Percentiles rank a stretch among this genome's conserved stretches.
phyloP scores from a whole-genome alignment of 495 filamentous ascomycete genomes.

The Daldinia loculata region DNA sequence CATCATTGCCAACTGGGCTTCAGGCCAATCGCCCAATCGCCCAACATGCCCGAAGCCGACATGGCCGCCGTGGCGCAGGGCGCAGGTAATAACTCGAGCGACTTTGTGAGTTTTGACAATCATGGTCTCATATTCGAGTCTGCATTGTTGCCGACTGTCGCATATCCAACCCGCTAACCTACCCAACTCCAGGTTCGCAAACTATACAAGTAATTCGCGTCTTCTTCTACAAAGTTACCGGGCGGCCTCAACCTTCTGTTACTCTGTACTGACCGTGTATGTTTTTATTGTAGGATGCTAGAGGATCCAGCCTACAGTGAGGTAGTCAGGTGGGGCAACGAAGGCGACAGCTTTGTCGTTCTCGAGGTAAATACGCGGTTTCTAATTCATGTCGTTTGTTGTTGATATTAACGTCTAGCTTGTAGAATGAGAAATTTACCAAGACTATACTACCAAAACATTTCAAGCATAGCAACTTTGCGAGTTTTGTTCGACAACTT shows the following conservation, averaged over 20 bases:
- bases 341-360: conserved; percentile 96
- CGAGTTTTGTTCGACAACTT: conserved; percentile 96
- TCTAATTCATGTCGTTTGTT: conserved; percentile 2
- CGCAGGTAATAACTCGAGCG: conserved; percentile 58
- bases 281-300: conserved; percentile 76
- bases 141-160: conserved; percentile 30
- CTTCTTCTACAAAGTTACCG: conserved; percentile 2
- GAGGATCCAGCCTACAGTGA: conserved; percentile 92
- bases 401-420: conserved; percentile 14
- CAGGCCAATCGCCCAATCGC: conserved; percentile 39
- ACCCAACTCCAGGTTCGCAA: conserved; percentile 81
- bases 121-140: conserved; percentile 17
- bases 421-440: conserved; percentile 96
- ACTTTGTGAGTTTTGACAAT: conserved; percentile 55
- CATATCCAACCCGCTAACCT: conserved; percentile 31
- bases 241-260: conserved; percentile 7
- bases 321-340: conserved; percentile 94
- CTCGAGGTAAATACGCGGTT: conserved; percentile 74
- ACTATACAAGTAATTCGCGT: conserved; percentile 82
- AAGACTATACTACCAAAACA: conserved; percentile 97
- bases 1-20: conserved; percentile 12
- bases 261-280: conserved; percentile 40
- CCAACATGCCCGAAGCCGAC: conserved; percentile 54
- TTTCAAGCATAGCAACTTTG: conserved; percentile 99
- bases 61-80: conserved; percentile 51